Evolutionary conservation across 495 filamentous ascomycete genomes (phyloP), one percentile per base, ranked within the genome.

Genomic region (Margaritispora aquatica): DNA sequence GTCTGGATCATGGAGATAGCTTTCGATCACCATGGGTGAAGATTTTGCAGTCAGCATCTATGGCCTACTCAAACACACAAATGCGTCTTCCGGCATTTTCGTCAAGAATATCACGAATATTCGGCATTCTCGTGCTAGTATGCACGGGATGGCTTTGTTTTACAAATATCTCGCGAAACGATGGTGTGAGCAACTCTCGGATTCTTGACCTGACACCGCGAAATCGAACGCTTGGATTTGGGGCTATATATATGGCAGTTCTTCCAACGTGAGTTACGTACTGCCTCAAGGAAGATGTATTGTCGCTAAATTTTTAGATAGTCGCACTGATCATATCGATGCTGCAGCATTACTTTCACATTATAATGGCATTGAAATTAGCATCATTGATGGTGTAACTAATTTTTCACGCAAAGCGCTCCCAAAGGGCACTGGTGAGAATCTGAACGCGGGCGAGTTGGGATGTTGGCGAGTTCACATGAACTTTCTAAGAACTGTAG

Each of bases 401-500:
- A 34, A 34, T 34, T 34, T 34, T 34, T 34, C 29, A 13, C 29
- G 29, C 5, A 34, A 34, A 34, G 29, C 29, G 5, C 29, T 34
- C 29, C 29, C 29, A 34, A 34, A 34, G 13, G 29, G 29, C 29
- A 34, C 29, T 13, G 29, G 29, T 5, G 5, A 34, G 13, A 5
- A 34, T 5, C 13, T 34, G 13, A 34, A 5, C 5, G 29, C 5
- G 5, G 5, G 5, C 5, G 29, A 34, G 13, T 34, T 34, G 29
- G 29, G 29, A 34, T 34, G 29, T 34, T 34, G 29, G 29, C 5
- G 29, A 34, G 29, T 34, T 34, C 29, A 34, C 29, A 34, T 34
- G 29, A 34, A 34, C 29, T 34, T 34, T 34, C 13, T 34, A 13
- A 34, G 29, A 34, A 34, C 29, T 0, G 71, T 84, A 2, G 70